Conservation (phyloP, 176 grass and related monocot genomes). For the Carex scoparia region DNA sequence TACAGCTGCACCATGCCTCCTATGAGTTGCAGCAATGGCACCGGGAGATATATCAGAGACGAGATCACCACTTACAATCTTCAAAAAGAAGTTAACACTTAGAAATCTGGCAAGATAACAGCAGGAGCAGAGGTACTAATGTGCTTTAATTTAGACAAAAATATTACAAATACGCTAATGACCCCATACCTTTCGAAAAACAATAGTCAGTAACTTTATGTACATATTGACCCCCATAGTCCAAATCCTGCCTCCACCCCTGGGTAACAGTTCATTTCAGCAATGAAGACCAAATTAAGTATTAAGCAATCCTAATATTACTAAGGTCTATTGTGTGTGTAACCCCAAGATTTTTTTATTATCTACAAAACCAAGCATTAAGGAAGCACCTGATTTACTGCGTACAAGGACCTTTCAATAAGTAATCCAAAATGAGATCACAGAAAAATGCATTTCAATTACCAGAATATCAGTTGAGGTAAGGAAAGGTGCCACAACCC, state of each 20-base stretch:
- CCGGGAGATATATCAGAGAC: slow-evolving; percentile 89
- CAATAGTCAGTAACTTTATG: not conserved
- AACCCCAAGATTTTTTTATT: not conserved
- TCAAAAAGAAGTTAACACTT: slow-evolving; percentile 26
- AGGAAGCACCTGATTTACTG: not conserved
- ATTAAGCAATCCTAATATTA: not conserved
- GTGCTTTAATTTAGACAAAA: not conserved
- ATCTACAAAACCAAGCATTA: not conserved
- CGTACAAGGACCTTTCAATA: not conserved
- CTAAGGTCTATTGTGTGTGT: not conserved
- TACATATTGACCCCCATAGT: slow-evolving; percentile 13
- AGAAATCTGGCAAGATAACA: not conserved
- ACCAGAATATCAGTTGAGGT: slow-evolving; percentile 87
- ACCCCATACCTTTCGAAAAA: not conserved
- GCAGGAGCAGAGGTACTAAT: not conserved
- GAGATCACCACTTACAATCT: slow-evolving; percentile 86
- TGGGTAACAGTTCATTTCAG: not conserved
- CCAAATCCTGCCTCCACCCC: not conserved
- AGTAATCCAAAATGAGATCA: not conserved
- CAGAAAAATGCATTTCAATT: slow-evolving; percentile 23
- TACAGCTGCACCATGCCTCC: slow-evolving; percentile 85
- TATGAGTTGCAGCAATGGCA: slow-evolving; percentile 85
- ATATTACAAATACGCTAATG: not conserved
- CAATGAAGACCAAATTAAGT: not conserved
- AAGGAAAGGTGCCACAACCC: slow-evolving; percentile 60